These are phyloP conservation scores for Yamadazyma triangularis DNA, from an alignment of 1,139 yeast genomes.

Conservation along the genomic window DNA sequence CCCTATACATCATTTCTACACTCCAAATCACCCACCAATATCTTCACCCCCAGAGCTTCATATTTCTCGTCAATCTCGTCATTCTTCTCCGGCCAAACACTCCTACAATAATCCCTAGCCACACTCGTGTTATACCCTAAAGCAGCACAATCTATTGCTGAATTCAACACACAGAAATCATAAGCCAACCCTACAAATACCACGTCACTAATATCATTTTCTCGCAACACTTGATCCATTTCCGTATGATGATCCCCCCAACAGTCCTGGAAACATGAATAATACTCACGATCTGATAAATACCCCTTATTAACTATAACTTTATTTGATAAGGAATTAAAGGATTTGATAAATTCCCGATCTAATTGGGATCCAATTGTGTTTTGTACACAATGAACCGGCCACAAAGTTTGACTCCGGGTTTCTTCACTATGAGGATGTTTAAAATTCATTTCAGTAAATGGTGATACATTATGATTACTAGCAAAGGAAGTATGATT, in stretches of 20 bases:
- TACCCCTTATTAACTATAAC: slow-evolving; percentile 71
- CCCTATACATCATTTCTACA: no score
- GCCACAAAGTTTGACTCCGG: slow-evolving; percentile 65
- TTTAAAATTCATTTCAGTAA: slow-evolving; percentile 40
- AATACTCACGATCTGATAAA: slow-evolving; percentile 70
- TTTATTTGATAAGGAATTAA: slow-evolving; percentile 21
- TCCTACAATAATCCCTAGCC: slow-evolving; percentile 43
- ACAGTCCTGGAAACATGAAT: slow-evolving; percentile 81
- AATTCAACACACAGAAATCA: slow-evolving; percentile 77
- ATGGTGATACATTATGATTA: slow-evolving; percentile 55
- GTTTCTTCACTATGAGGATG: slow-evolving; percentile 42
- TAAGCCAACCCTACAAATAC: slow-evolving; percentile 79
- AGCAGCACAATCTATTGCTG: slow-evolving; percentile 63
- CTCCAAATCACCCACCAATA: no score
- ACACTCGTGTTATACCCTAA: slow-evolving; percentile 64
- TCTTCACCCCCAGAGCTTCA: slow-evolving; percentile 22
- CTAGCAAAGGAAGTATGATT: slow-evolving; percentile 81
- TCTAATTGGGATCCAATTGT: slow-evolving; percentile 67
- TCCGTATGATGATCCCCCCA: slow-evolving; percentile 75
- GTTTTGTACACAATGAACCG: slow-evolving; percentile 81
- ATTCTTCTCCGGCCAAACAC: slow-evolving; percentile 31
- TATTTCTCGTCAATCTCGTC: slow-evolving; percentile 26
- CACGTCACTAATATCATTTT: slow-evolving; percentile 51
- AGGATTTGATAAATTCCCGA: slow-evolving; percentile 25
- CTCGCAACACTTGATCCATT: slow-evolving; percentile 43